phyloP scores from a whole-genome alignment of 2,329 filamentous ascomycete genomes.

The Ceratocystis cacaofunesta region DNA sequence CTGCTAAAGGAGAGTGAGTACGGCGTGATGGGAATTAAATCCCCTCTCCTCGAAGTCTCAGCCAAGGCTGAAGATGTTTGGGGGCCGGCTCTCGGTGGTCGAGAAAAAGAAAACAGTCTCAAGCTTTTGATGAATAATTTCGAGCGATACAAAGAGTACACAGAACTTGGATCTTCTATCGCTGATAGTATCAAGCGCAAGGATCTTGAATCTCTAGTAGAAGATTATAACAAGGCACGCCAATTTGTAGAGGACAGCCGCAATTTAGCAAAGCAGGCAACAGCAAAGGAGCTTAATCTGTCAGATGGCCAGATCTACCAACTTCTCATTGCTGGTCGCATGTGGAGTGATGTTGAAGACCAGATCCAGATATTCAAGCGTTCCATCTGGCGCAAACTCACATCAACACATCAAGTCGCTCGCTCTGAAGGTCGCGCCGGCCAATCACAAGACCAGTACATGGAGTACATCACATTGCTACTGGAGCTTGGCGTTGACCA shows the following conservation, averaged over 20 bases:
- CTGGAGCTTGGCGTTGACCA: slow-evolving; percentile 91
- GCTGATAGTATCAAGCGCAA: slow-evolving; percentile 77
- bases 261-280: slow-evolving; percentile 44
- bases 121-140: slow-evolving; percentile 63
- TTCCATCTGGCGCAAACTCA: slow-evolving; percentile 72
- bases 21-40: slow-evolving; percentile 75
- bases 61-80: slow-evolving; percentile 95
- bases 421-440: slow-evolving; percentile 35
- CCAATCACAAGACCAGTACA: slow-evolving; percentile 62
- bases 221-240: slow-evolving; percentile 73
- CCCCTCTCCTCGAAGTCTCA: slow-evolving; percentile 72
- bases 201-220: slow-evolving; percentile 76
- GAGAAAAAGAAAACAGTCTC: slow-evolving; percentile 78
- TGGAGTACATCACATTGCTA: slow-evolving; percentile 77
- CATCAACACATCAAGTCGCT: slow-evolving; percentile 46
- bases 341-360: slow-evolving; percentile 88
- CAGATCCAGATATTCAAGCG: slow-evolving; percentile 79
- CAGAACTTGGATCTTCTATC: slow-evolving; percentile 65
- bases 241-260: slow-evolving; percentile 67
- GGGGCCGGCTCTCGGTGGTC: slow-evolving; percentile 82
- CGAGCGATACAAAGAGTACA: slow-evolving; percentile 64
- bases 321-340: slow-evolving; percentile 72
- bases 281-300: slow-evolving; percentile 35
- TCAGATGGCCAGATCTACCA: slow-evolving; percentile 71
- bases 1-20: slow-evolving; percentile 86